Evolutionary conservation across 2,329 filamentous ascomycete genomes (phyloP), one percentile per base, ranked within the genome.

Genomic region (Colletotrichum costaricense): DNA sequence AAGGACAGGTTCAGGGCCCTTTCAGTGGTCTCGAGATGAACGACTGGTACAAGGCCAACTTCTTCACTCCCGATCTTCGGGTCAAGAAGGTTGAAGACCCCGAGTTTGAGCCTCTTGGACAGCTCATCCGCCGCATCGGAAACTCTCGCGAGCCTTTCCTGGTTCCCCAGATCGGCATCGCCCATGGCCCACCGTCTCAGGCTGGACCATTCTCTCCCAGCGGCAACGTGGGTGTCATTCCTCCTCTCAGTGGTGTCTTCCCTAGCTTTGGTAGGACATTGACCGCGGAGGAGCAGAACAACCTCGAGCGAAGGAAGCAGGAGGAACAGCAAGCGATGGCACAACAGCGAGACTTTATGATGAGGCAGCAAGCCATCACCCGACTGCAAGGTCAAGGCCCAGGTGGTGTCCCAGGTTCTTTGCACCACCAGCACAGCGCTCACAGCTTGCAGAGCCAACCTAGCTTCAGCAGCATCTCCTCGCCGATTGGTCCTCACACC

Each of bases 11-110:
- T 6, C 97, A 99, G 80, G 97, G 97, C 0, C 97, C 97, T 0
- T 99, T 97, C 84, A 98, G 95, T 52, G 97, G 97, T 1, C 86
- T 99, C 63, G 97, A 99, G 83, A 99, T 99, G 97, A 97, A 99
- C 77, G 97, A 99, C 78, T 99, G 97, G 97, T 99, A 98, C 85
- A 98, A 98, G 82, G 96, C 95, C 49, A 95, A 96, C 58, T 99
- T 98, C 85, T 99, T 99, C 84, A 97, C 95, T 0, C 93, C 96
- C 0, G 96, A 99, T 78, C 88, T 99, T 24, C 91, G 97, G 56
- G 97, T 99, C 38, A 98, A 97, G 86, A 98, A 98, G 81, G 88
- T 96, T 5, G 97, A 99, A 81, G 97, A 99, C 79, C 87, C 89
- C 0, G 96, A 99, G 63, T 99, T 98, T 78, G 97, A 99, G 82